Evolutionary conservation across 768 basidiomycete species (phyloP), one percentile per base, ranked within the genome.

Genomic region (Leccinum variicolor): DNA sequence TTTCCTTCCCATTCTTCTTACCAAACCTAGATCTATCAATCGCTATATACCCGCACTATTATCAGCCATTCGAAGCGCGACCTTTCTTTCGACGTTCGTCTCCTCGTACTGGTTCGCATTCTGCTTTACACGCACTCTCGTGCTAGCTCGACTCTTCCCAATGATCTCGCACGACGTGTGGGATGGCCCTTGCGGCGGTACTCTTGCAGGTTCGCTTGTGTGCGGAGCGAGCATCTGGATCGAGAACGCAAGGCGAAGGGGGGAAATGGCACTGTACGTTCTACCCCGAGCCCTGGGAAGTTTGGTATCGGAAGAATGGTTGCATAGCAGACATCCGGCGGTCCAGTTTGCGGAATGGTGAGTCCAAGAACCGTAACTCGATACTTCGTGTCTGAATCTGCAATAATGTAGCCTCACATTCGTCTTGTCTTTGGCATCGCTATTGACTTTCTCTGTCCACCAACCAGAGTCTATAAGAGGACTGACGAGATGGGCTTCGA

Each of bases 211-310:
- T 21, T 87, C 86, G 58, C 68, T 92, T 45, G 72, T 79, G 17
- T 92, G 90, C 59, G 90, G 90, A 4, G 75, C 79, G 55, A 90
- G 89, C 54, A 90, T 92, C 45, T 90, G 85, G 83, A 80, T 92
- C 26, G 90, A 92, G 66, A 84, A 86, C 58, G 85, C 84, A 3
- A 75, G 76, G 54, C 74, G 90, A 60, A 75, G 90, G 53, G 88
- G 89, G 5, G 90, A 92, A 73, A 89, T 92, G 75, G 85, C 89
- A 0, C 68, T 92, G 29, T 92, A 92, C 64, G 90, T 91, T 53
- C 74, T 92, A 5, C 89, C 90, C 3, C 77, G 81, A 54, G 90
- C 89, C 13, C 60, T 92, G 29, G 76, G 86, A 46, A 78, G 89
- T 0, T 83, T 77, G 53, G 67, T 92, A n/a, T 81, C 88, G 1